Evolutionary conservation across 768 basidiomycete genomes (phyloP).

Genomic region (Serendipita sp.): DNA sequence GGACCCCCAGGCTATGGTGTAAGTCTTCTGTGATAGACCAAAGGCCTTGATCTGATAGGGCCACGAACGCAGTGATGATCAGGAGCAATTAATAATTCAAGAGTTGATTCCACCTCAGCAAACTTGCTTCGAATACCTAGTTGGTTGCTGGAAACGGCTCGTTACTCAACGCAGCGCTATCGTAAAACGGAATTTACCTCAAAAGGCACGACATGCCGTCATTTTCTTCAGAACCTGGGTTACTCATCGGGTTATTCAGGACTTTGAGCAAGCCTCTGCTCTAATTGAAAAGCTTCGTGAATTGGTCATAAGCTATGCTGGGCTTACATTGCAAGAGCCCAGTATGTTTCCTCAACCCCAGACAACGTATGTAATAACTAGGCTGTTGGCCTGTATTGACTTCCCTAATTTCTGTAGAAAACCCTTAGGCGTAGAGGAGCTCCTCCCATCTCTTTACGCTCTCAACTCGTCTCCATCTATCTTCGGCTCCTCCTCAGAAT

Average conservation of each 20-base stretch:
- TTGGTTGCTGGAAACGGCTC: constrained; percentile 83
- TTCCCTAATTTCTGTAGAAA: constrained; percentile 27
- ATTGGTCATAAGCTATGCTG: constrained; percentile 75
- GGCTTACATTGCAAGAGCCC: constrained; percentile 78
- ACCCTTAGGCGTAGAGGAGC: constrained; percentile 58
- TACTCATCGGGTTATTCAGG: constrained; percentile 17
- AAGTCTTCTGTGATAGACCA: constrained; percentile 18
- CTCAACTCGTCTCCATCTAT: constrained; percentile 47
- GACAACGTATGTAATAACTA: constrained; percentile 31
- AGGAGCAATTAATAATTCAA: constrained; percentile 56
- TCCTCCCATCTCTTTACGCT: constrained; percentile 66
- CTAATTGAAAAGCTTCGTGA: constrained; percentile 66
- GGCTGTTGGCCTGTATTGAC: neutral
- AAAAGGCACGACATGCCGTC: constrained; percentile 29
- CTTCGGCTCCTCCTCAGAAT: constrained; percentile 29
- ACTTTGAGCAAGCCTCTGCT: constrained; percentile 41
- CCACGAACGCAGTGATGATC: constrained; percentile 37
- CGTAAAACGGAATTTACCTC: constrained; percentile 24
- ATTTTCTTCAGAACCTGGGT: neutral
- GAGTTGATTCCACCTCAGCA: constrained; percentile 62
- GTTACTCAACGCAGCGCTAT: constrained; percentile 38
- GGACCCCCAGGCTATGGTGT: constrained; percentile 56
- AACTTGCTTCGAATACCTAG: constrained; percentile 78
- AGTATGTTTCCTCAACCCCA: constrained; percentile 85
- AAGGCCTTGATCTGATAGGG: constrained; percentile 7